Conservation (phyloP, 441 rosid species). For the Adansonia gregorii region DNA sequence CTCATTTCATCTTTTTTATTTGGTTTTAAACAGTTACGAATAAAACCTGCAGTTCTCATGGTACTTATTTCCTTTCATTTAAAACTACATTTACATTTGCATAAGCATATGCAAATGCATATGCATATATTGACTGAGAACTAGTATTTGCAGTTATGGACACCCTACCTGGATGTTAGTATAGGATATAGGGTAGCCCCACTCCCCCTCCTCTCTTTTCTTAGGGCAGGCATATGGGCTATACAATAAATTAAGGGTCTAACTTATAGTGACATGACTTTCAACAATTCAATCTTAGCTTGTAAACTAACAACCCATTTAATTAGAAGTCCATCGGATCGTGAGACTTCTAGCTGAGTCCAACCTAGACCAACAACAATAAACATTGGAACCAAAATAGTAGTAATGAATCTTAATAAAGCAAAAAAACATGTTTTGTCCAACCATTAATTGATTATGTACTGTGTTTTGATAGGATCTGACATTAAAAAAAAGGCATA, state of each 20-base stretch:
- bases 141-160: background rate
- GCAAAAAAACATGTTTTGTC: background rate
- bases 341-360: background rate
- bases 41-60: background rate
- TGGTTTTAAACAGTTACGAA: background rate
- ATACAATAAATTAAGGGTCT: background rate
- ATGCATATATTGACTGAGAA: background rate
- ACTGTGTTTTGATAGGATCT: background rate
- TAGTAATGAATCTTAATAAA: background rate
- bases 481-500: no score
- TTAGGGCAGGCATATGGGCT: background rate
- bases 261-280: background rate
- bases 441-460: background rate
- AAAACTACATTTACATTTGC: no score
- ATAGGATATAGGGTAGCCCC: no score
- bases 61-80: background rate
- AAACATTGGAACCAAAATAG: background rate
- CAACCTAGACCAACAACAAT: background rate
- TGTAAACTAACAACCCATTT: background rate
- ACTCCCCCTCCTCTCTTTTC: background rate
- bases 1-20: no score
- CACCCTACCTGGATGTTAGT: no score
- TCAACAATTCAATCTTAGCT: background rate
- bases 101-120: background rate
- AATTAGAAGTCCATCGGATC: background rate